Base-by-base conservation (phyloP, 495 filamentous ascomycete genomes). In the Xylaria acuta region DNA sequence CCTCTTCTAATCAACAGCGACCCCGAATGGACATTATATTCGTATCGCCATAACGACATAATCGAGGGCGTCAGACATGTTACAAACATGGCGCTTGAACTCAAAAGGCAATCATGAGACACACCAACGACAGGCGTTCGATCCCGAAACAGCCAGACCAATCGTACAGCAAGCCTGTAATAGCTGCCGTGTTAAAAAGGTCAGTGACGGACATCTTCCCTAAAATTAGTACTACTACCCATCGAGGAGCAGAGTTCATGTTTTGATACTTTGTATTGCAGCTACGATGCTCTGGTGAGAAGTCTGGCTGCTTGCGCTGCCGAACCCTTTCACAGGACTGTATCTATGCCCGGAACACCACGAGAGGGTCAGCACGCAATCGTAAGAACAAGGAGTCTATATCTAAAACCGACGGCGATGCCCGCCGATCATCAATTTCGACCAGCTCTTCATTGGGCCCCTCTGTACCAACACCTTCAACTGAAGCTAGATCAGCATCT, bases 131-230 rank as follows among this genome's bases (percentile, higher is more conserved):
- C 74, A 71, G 34, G 74, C 67, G 25, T 73, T 73, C 53, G 74
- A 75, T 45, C 74, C 74, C 25, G 58, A 71, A 18, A 73, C 74
- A 56, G 71, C 74, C 9, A 65, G 74, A 30, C 67, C 74, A 32
- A 64, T 68, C 20, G 54, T 62, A 22, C 74, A 75, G n/a, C 74
- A 75, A 63, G 74, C 74, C 27, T 75, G 74, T 45, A 73, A 75
- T 43, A 73, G 71, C 54, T 75, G 74, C 60, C 74, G 71, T 45
- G 43, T 63, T 32, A 75, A 75, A 56, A 75, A 75, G 64, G 74
- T 75, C 3, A 68, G 72, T 67, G 32, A 25, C 38, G 36, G 5
- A 36, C 2, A 16, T 43, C 20, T 63, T 12, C 7, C 11, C 36
- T 41, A 18, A 41, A 4, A 25, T 40, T 5, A 18, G 34, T 1